These are phyloP conservation scores for Fusarium odoratissimum DNA, from an alignment of 2,329 filamentous ascomycete species.

Conservation along the genomic window DNA sequence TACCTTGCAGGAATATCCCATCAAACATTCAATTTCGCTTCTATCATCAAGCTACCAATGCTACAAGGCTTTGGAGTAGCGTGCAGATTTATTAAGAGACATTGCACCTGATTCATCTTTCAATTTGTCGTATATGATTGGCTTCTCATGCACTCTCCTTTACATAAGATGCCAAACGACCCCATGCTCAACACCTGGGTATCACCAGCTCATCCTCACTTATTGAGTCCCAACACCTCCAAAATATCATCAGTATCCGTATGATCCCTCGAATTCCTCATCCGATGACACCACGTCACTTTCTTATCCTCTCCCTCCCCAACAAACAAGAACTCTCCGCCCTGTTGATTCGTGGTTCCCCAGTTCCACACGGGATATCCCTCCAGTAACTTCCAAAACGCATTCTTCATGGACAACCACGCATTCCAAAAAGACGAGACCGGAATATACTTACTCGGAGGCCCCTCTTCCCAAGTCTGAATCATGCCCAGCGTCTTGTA, in stretches of 20 bases:
- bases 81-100: rapidly evolving
- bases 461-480: conserved; percentile 1
- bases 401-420: neutral
- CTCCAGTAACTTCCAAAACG: neutral
- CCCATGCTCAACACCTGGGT: neutral
- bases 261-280: conserved; percentile 19
- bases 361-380: conserved; percentile 1
- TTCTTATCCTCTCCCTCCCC: neutral
- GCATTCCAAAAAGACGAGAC: neutral
- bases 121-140: rapidly evolving
- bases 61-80: too few species aligned
- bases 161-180: too few species aligned
- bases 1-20: neutral
- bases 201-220: neutral
- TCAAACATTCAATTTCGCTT: too few species aligned
- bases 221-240: conserved; percentile 3
- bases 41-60: neutral
- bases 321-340: conserved; percentile 29
- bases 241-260: conserved; percentile 22
- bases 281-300: conserved; percentile 29
- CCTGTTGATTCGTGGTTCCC: conserved; percentile 18
- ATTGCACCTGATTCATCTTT: rapidly evolving
- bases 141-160: neutral
- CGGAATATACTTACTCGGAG: conserved; percentile 5
- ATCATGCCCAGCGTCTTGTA: conserved; percentile 28